phyloP scores from a whole-genome alignment of 108 stramenopile genomes.

The Aurantiochytrium sp. region DNA sequence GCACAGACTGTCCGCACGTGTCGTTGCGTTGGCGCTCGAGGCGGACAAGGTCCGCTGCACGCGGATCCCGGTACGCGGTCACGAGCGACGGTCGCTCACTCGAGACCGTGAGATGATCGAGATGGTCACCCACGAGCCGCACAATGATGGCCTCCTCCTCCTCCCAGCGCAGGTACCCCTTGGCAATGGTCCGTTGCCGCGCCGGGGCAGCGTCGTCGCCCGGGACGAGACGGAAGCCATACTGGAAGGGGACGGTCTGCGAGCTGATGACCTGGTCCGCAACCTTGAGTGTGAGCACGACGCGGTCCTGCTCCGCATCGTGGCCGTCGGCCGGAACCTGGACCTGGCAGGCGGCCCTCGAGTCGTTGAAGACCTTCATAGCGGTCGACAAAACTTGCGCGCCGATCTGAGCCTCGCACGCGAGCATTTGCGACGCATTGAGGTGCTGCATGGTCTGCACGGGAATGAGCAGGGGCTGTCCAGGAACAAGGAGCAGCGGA shows the following conservation, averaged over 20 bases:
- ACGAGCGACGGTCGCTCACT: neutral
- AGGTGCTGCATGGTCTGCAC: neutral
- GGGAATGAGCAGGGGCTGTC: neutral
- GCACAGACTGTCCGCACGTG: neutral
- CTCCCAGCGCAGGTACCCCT: neutral
- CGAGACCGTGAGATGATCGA: neutral
- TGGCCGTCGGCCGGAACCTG: neutral
- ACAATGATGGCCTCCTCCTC: neutral
- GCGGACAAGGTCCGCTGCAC: neutral
- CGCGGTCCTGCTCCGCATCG: neutral
- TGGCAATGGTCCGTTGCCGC: neutral
- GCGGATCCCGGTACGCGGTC: neutral
- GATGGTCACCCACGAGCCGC: neutral
- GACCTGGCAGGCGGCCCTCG: neutral
- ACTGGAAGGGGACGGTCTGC: neutral
- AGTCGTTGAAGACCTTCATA: neutral
- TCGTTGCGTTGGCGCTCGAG: slow-evolving; percentile 4
- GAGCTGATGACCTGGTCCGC: neutral
- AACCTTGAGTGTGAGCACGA: neutral
- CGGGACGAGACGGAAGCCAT: neutral
- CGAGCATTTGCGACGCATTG: neutral
- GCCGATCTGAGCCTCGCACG: neutral
- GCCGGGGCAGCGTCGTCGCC: neutral
- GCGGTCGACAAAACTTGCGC: neutral
- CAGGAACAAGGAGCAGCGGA: neutral